Percentiles rank a stretch among this genome's conserved stretches.
These are phyloP conservation scores for Hymenoscyphus salicellus DNA, from an alignment of 2,329 filamentous ascomycete species.

Conservation along the genomic window DNA sequence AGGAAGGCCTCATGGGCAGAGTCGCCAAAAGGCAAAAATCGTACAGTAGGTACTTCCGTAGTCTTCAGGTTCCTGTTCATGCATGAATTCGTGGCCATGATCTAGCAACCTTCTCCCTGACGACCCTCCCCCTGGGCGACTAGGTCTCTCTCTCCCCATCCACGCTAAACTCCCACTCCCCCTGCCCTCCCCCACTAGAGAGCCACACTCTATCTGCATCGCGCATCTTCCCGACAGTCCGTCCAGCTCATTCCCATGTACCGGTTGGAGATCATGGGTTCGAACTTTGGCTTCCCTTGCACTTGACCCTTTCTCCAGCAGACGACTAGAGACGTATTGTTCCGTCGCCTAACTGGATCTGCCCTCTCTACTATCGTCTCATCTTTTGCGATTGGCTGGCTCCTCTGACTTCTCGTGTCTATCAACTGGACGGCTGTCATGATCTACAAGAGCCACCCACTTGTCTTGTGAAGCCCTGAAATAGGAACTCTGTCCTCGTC, in stretches of 20 bases:
- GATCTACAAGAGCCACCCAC: slow-evolving; percentile 44
- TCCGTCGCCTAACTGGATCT: slow-evolving; percentile 25
- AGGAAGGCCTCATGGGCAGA: slow-evolving; percentile 14
- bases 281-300: slow-evolving; percentile 32
- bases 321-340: slow-evolving; percentile 30
- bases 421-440: slow-evolving; percentile 45
- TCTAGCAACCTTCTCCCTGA: slow-evolving; percentile 27
- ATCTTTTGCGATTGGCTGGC: slow-evolving; percentile 44
- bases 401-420: slow-evolving; percentile 38
- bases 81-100: slow-evolving; percentile 38
- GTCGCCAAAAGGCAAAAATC: slow-evolving; percentile 27
- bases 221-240: slow-evolving; percentile 36
- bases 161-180: slow-evolving; percentile 30
- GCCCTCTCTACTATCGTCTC: slow-evolving; percentile 29
- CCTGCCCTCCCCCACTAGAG: slow-evolving; percentile 31
- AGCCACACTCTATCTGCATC: slow-evolving; percentile 33
- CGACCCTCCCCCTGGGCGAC: slow-evolving; percentile 9
- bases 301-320: slow-evolving; percentile 24
- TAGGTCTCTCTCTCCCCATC: slow-evolving; percentile 23
- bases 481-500: slow-evolving; percentile 35
- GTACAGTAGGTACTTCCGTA: too few species aligned
- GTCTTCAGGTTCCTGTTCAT: slow-evolving; percentile 35
- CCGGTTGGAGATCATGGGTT: slow-evolving; percentile 34
- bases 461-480: slow-evolving; percentile 40
- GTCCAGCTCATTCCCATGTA: slow-evolving; percentile 33